These are phyloP conservation scores for Rhodomyrtus psidioides DNA, from an alignment of 441 rosid species.

Conservation along the genomic window DNA sequence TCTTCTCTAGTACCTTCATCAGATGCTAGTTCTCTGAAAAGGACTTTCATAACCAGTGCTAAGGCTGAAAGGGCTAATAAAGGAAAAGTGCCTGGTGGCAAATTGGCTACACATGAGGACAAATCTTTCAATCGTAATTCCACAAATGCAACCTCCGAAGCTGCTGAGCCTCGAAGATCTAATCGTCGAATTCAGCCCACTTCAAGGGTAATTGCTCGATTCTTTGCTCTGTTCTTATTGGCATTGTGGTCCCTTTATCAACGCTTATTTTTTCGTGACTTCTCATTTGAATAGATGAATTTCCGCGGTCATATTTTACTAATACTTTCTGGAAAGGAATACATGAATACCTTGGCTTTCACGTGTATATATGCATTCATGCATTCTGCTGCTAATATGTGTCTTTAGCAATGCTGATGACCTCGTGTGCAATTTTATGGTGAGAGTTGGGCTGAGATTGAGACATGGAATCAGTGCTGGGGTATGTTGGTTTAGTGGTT, in stretches of 20 bases:
- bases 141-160: slow-evolving; percentile 30
- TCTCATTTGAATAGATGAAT: neutral
- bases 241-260: neutral
- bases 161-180: slow-evolving; percentile 82
- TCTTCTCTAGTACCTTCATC: slow-evolving; percentile 37
- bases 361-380: neutral
- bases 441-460: neutral
- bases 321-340: neutral
- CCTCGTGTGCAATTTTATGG: neutral
- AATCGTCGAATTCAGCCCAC: slow-evolving; percentile 94
- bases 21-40: slow-evolving; percentile 37
- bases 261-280: neutral
- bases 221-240: neutral
- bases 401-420: neutral
- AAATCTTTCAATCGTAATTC: slow-evolving; percentile 30
- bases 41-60: slow-evolving; percentile 23
- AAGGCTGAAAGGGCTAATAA: slow-evolving; percentile 36
- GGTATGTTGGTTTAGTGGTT: neutral
- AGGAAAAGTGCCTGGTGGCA: slow-evolving; percentile 54
- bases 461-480: neutral
- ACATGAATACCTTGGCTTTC: neutral
- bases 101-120: slow-evolving; percentile 50
- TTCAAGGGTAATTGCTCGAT: slow-evolving; percentile 64
- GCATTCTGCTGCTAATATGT: neutral
- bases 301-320: neutral